Percentiles rank a stretch among this genome's conserved stretches.
Conservation (phyloP, 2,329 filamentous ascomycete species). For the Aspergillus sp. region DNA sequence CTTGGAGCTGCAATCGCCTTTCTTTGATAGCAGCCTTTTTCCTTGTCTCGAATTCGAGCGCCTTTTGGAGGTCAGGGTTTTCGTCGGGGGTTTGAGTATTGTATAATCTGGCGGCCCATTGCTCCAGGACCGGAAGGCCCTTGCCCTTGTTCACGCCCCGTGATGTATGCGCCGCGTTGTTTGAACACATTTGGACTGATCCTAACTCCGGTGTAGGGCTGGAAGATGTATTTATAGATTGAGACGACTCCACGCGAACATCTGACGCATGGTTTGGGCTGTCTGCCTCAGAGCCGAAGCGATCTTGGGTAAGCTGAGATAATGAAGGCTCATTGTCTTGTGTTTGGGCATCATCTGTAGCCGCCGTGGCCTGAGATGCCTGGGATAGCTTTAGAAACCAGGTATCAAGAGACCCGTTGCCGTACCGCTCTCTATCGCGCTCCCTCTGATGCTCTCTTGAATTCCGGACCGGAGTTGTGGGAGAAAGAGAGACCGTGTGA, state of each 20-base stretch:
- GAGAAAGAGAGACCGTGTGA: constrained; percentile 2
- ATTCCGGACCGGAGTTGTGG: background rate
- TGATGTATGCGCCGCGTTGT: background rate
- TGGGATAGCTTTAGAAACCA: constrained; percentile 28
- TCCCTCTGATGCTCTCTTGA: constrained; percentile 16
- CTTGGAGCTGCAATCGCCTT: constrained; percentile 22
- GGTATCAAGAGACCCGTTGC: constrained; percentile 30
- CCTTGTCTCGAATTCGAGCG: constrained; percentile 40
- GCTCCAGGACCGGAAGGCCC: constrained; percentile 23
- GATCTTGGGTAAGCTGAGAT: constrained; percentile 14
- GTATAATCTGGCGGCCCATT: constrained; percentile 25
- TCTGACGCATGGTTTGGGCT: background rate
- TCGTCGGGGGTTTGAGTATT: constrained; percentile 10
- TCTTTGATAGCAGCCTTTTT: constrained; percentile 36
- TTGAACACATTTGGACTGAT: background rate
- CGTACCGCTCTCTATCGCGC: constrained; percentile 22
- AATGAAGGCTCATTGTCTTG: constrained; percentile 8
- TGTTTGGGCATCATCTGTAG: background rate
- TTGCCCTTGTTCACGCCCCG: constrained; percentile 10
- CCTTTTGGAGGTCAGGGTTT: constrained; percentile 25
- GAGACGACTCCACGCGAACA: background rate
- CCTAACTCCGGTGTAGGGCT: background rate
- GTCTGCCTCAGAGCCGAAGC: constrained; percentile 10
- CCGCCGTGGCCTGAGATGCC: background rate
- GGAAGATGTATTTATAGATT: background rate